Conservation (phyloP, 2,329 filamentous ascomycete genomes). For the Colletotrichum cuscutae region DNA sequence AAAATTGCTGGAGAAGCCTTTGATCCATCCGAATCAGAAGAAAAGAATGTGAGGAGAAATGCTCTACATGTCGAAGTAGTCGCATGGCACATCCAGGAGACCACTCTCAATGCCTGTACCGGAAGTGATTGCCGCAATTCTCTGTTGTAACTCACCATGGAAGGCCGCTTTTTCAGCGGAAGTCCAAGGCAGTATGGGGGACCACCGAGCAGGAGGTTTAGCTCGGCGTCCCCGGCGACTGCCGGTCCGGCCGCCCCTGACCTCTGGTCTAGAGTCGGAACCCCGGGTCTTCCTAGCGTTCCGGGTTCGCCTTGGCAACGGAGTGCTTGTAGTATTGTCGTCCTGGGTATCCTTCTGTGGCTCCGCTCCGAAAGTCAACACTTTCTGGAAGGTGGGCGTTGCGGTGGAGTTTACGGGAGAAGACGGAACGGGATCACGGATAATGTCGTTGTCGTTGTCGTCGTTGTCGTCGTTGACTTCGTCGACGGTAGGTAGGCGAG, state of each 20-base stretch:
- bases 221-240: neutral
- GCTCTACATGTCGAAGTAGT: constrained; percentile 1
- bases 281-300: neutral
- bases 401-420: neutral
- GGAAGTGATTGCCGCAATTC: neutral
- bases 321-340: neutral
- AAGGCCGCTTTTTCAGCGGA: neutral
- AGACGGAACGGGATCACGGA: neutral
- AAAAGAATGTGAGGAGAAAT: neutral
- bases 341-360: neutral
- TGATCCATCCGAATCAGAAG: too few relatives aligned
- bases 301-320: neutral
- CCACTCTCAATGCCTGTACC: neutral
- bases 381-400: neutral
- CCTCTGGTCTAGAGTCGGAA: neutral
- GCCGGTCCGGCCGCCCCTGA: neutral
- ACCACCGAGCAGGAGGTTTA: neutral
- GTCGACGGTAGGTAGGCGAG: neutral
- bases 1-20: neutral
- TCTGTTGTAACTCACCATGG: neutral
- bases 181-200: constrained; percentile 13
- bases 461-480: neutral
- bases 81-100: neutral
- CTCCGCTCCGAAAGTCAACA: neutral
- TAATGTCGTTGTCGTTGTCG: neutral